Evolutionary conservation across 1,139 yeast genomes (phyloP), one percentile per base, ranked within the genome.

Genomic region (Geotrichum australiense): DNA sequence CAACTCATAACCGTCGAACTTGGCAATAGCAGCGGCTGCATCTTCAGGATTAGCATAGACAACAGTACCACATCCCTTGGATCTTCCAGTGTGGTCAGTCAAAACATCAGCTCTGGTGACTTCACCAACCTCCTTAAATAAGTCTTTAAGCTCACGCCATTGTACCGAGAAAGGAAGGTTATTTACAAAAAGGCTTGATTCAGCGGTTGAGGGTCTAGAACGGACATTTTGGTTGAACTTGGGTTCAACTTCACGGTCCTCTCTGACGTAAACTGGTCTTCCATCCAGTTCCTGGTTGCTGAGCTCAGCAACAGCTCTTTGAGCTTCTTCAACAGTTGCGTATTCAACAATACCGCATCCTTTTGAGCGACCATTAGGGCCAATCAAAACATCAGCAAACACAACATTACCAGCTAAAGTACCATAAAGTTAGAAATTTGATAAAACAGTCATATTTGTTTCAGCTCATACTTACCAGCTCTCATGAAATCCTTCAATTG

Each of bases 1-100:
- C 71, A 86, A 78, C 60, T 83, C 78, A 89, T 83, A 84, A 67
- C 96, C 96, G 68, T 87, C 86, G 61, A 86, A 89, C 62, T 78
- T 81, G 65, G 80, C 91, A 62, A 87, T 83, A 52, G 96, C 96
- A 58, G 84, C 86, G 50, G 71, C 70, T 49, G 97, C 97, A 56
- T 93, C 86, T 62, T 81, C 89, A 49, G 53, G 82, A 49, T 80
- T 77, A 64, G 84, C 95, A 66, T 82, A 87, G 63, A 84, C 89
- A 52, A 89, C 96, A 39, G 82, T 81, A 45, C 96, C 97, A 55
- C 77, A 80, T 1, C 96, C 96, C 62, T 81, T 75, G 2, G 96
- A 84, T 54, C 82, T 76, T 19, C 96, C 95, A 18, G 20, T 23
- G 54, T 74, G 72, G 53, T 78, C 84, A 39, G 71, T 63, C 57